Conservation (phyloP, 345 rosid genomes). For the Noccaea bulbosa region DNA sequence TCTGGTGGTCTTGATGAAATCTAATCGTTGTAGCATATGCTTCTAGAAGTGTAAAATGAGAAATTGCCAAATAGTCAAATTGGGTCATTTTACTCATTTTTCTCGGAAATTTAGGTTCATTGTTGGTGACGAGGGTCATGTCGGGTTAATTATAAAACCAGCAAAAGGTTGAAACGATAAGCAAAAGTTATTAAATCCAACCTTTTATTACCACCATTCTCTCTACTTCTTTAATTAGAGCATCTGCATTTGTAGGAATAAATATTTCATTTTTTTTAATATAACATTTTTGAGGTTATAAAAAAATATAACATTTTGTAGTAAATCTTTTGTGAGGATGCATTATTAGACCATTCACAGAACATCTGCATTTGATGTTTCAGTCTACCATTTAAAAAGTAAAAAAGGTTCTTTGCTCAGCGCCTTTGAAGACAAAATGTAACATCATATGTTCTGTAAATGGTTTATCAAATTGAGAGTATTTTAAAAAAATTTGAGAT, state of each 20-base stretch:
- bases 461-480: slow-evolving; percentile 3
- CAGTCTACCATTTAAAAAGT: neutral
- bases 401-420: neutral
- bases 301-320: neutral
- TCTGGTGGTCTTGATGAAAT: slow-evolving; percentile 1
- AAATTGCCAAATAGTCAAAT: slow-evolving; percentile 14
- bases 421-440: neutral
- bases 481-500: neutral
- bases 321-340: neutral
- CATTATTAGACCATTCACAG: no score
- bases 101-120: slow-evolving; percentile 21
- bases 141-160: neutral
- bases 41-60: neutral
- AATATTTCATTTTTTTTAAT: neutral
- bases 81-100: slow-evolving; percentile 1
- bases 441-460: slow-evolving; percentile 9
- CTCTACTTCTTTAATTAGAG: neutral
- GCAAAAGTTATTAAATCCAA: slow-evolving; percentile 10
- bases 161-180: neutral
- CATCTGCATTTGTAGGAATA: slow-evolving; percentile 7
- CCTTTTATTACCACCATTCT: neutral
- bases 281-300: neutral
- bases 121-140: slow-evolving; percentile 24
- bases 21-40: neutral
- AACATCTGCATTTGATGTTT: neutral